These are phyloP conservation scores for Nematocida sp. DNA, from an alignment of 371 early-diverging fungal species.

Conservation along the genomic window DNA sequence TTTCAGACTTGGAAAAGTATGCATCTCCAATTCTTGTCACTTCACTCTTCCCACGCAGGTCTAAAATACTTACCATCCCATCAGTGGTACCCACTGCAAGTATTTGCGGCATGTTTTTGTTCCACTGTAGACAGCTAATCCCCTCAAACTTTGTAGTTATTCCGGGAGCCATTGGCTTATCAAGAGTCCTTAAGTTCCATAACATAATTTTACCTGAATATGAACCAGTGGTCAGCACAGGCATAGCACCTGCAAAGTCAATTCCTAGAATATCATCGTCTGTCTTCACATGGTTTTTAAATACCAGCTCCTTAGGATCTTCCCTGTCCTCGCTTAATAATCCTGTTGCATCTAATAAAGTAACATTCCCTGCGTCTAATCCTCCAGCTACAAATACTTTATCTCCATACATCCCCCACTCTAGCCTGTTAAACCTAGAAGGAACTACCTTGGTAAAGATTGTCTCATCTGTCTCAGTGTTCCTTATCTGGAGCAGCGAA, in stretches of 20 bases:
- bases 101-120: slow-evolving; percentile 67
- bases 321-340: slow-evolving; percentile 36
- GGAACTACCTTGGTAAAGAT: slow-evolving; percentile 60
- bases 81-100: slow-evolving; percentile 64
- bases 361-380: slow-evolving; percentile 65
- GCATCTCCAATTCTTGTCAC: slow-evolving; percentile 59
- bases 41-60: slow-evolving; percentile 67
- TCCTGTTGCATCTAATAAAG: slow-evolving; percentile 47
- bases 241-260: slow-evolving; percentile 64
- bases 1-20: slow-evolving; percentile 46
- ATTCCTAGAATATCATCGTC: slow-evolving; percentile 69
- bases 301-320: slow-evolving; percentile 30
- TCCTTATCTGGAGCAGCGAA: slow-evolving; percentile 63
- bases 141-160: slow-evolving; percentile 51
- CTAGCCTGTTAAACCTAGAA: slow-evolving; percentile 66
- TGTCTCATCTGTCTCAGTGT: slow-evolving; percentile 57
- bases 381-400: slow-evolving; percentile 64
- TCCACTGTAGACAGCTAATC: slow-evolving; percentile 67
- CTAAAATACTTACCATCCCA: slow-evolving; percentile 66
- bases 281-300: slow-evolving; percentile 36
- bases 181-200: slow-evolving; percentile 64
- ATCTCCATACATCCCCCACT: slow-evolving; percentile 65
- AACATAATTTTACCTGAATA: slow-evolving; percentile 66
- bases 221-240: slow-evolving; percentile 67
- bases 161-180: slow-evolving; percentile 68